A percentile compares a stretch with the other conserved stretches of the same genome.
Evolutionary conservation across 257 asterid species (phyloP).

Genomic region (Anisodus acutangulus): DNA sequence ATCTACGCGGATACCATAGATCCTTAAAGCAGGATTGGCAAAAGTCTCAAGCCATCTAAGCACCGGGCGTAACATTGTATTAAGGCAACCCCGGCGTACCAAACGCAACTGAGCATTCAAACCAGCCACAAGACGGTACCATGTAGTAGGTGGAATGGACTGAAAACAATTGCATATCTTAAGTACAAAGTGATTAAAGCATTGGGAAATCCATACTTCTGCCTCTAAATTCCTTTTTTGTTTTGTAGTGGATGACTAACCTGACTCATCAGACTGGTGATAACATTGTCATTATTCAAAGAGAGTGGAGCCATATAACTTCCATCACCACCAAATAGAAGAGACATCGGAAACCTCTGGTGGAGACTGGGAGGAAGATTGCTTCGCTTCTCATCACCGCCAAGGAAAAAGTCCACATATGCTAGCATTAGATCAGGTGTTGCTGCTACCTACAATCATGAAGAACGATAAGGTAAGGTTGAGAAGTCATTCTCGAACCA

Average conservation of each 20-base stretch:
- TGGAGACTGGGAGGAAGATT: conserved; percentile 88
- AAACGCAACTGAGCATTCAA: conserved; percentile 95
- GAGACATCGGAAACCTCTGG: conserved; percentile 87
- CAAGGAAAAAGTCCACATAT: conserved; percentile 90
- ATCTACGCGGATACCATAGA: conserved; percentile 69
- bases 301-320: conserved; percentile 92
- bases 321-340: conserved; percentile 95
- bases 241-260: conserved; percentile 45
- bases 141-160: conserved; percentile 90
- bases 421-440: conserved; percentile 96
- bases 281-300: conserved; percentile 80
- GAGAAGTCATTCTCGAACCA: conserved; percentile 26
- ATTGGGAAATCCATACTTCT: neutral
- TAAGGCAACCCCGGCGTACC: conserved; percentile 85
- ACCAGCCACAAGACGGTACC: conserved; percentile 99
- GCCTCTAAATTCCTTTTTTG: neutral
- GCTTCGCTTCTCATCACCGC: conserved; percentile 95
- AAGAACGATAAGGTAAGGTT: conserved; percentile 30
- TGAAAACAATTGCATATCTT: conserved; percentile 41
- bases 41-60: conserved; percentile 81
- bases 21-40: conserved; percentile 84
- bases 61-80: conserved; percentile 67
- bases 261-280: conserved; percentile 98
- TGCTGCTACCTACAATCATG: conserved; percentile 81
- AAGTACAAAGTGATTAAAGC: conserved; percentile 3